These are phyloP conservation scores for Spiraea crenata DNA, from an alignment of 331 rosid genomes.

Conservation along the genomic window DNA sequence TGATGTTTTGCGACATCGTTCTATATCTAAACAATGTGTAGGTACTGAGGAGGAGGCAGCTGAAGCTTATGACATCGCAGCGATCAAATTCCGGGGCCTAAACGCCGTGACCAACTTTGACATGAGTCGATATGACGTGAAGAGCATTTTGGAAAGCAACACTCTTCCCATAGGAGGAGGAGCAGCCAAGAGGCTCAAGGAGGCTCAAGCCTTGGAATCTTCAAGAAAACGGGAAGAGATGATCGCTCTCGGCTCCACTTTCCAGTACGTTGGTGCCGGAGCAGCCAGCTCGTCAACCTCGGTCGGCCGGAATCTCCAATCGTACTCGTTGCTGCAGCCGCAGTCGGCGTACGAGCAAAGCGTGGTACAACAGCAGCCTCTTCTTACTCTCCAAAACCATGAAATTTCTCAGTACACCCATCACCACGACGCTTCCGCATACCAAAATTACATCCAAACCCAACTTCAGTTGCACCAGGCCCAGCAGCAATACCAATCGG, in stretches of 20 bases:
- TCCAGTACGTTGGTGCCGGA: constrained; percentile 45
- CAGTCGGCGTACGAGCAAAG: constrained; percentile 18
- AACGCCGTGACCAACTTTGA: constrained; percentile 91
- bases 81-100: constrained; percentile 84
- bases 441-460: constrained; percentile 75
- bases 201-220: constrained; percentile 88
- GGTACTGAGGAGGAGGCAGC: constrained; percentile 98
- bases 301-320: constrained; percentile 28
- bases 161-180: constrained; percentile 96
- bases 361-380: constrained; percentile 29
- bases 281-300: constrained; percentile 27
- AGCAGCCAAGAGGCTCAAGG: constrained; percentile 83
- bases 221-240: constrained; percentile 78
- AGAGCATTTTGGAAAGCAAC: constrained; percentile 83
- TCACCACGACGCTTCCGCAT: constrained; percentile 42
- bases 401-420: constrained; percentile 42
- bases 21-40: neutral
- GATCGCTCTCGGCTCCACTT: constrained; percentile 59
- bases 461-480: constrained; percentile 75
- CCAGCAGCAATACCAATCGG: constrained; percentile 24
- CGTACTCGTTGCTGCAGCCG: constrained; percentile 48
- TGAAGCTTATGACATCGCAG: constrained; percentile 96
- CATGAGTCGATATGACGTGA: constrained; percentile 92
- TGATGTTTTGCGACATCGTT: neutral
- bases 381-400: constrained; percentile 54